Base-by-base conservation (phyloP, 768 basidiomycete species). In the Lactarius tabidus region DNA sequence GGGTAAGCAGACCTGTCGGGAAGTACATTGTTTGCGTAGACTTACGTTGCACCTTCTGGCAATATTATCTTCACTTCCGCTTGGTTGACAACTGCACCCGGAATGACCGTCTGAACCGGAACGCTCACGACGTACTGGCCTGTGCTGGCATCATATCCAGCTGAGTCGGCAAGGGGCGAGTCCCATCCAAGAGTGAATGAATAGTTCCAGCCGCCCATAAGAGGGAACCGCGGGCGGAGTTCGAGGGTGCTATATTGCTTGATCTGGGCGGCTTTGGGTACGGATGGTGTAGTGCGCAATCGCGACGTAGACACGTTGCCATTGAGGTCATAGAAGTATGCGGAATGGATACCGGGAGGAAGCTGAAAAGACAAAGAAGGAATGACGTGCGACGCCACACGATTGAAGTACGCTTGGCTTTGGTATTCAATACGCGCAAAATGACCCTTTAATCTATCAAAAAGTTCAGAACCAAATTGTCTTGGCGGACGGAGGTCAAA, bases 131-230 rank as follows among this genome's bases (percentile, higher is more conserved):
- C 80, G 72, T 94, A 88, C 69, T 80, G 83, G 36, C 86, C 86
- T 26, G 79, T 85, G 54, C 78, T 77, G 59, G 77, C 80, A 70
- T 91, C 86, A 70, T 84, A 90, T 64, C 81, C 82, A 18, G 84
- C 85, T 12, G 85, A 87, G 73, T 93, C 85, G n/a, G 77, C 83
- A 55, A 94, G 81, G 33, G 89, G 89, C n/a, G 91, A 82, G 70
- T 98, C 95, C 83, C 91, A 99, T 2, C 97, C 97, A 3, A 98
- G 80, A 6, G 93, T 94, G 78, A 95, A 98, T 51, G 81, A 87
- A 75, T 96, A 98, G 73, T 97, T 98, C 97, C 97, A 99, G 51
- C 96, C 94, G 35, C 97, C 97, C 70, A 98, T 75, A 53, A 99
- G 72, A 36, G 97, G 97, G 75, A 95, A 99, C 53, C 97, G 84